Conservation (phyloP, 2,329 filamentous ascomycete species). For the Colletotrichum higginsianum region DNA sequence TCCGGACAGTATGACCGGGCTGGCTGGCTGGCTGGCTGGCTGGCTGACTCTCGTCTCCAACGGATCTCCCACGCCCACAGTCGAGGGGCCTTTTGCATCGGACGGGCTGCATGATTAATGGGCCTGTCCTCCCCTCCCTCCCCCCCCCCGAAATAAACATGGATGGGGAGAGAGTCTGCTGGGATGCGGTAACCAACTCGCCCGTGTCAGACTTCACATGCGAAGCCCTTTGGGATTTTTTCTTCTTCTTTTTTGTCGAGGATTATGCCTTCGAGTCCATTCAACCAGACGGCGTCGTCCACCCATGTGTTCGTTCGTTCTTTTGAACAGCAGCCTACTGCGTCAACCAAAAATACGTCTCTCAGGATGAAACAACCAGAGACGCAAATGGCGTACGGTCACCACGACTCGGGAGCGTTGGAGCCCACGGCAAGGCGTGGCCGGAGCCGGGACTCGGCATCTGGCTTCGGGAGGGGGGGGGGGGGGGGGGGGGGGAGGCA, state of each 20-base stretch:
- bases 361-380: neutral
- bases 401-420: neutral
- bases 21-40: too few species aligned
- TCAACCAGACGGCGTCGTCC: neutral
- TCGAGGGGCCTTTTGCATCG: neutral
- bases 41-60: too few species aligned
- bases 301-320: too few species aligned
- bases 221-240: neutral
- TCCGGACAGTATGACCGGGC: too few species aligned
- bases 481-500: neutral
- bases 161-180: neutral
- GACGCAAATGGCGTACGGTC: neutral
- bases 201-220: conserved; percentile 15
- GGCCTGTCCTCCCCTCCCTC: neutral
- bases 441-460: conserved; percentile 34
- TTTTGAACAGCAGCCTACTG: too few species aligned
- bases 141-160: conserved; percentile 15
- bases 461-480: conserved; percentile 2
- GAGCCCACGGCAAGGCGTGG: conserved; percentile 31
- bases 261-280: too few species aligned
- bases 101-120: conserved; percentile 20
- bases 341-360: too few species aligned
- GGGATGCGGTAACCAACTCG: conserved; percentile 13
- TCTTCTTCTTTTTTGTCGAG: too few species aligned
- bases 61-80: too few species aligned